These are phyloP conservation scores for Mallotus nudiflorus DNA, from an alignment of 345 rosid species.

Conservation along the genomic window DNA sequence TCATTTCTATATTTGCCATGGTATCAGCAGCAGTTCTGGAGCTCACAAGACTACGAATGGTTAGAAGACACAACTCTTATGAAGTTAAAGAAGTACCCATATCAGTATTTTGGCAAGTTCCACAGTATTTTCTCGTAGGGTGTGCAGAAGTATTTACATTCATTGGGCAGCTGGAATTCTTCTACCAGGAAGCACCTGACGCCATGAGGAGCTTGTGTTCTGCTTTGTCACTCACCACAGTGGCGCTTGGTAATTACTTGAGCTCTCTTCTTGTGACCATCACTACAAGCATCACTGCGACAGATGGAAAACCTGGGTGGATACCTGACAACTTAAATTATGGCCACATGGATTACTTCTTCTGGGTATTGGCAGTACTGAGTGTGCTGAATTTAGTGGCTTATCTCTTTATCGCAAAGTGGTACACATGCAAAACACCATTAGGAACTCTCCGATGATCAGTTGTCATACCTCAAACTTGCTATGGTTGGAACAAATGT, in stretches of 20 bases:
- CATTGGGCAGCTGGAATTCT: slow-evolving; percentile 51
- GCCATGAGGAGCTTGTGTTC: slow-evolving; percentile 55
- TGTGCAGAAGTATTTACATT: slow-evolving; percentile 51
- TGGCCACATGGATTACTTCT: slow-evolving; percentile 45
- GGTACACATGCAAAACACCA: slow-evolving; percentile 42
- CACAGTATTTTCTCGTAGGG: slow-evolving; percentile 52
- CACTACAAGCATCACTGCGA: slow-evolving; percentile 28
- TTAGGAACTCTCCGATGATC: slow-evolving; percentile 21
- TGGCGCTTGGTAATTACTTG: slow-evolving; percentile 39
- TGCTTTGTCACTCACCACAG: slow-evolving; percentile 35
- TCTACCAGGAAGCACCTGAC: slow-evolving; percentile 56
- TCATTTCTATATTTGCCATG: slow-evolving; percentile 44
- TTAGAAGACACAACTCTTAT: no score
- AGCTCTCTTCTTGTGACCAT: slow-evolving; percentile 39
- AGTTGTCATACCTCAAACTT: no score
- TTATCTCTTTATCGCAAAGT: slow-evolving; percentile 34
- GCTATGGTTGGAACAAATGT: no score
- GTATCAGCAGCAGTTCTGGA: slow-evolving; percentile 36
- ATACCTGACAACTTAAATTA: slow-evolving; percentile 40
- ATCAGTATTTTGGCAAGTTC: slow-evolving; percentile 51
- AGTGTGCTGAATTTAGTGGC: slow-evolving; percentile 35
- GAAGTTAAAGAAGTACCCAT: slow-evolving; percentile 29
- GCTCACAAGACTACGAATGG: slow-evolving; percentile 29
- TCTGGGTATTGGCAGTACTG: slow-evolving; percentile 38
- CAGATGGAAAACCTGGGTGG: no score